phyloP scores from a whole-genome alignment of 2,329 filamentous ascomycete genomes.

The Dichotomopilus funicola region DNA sequence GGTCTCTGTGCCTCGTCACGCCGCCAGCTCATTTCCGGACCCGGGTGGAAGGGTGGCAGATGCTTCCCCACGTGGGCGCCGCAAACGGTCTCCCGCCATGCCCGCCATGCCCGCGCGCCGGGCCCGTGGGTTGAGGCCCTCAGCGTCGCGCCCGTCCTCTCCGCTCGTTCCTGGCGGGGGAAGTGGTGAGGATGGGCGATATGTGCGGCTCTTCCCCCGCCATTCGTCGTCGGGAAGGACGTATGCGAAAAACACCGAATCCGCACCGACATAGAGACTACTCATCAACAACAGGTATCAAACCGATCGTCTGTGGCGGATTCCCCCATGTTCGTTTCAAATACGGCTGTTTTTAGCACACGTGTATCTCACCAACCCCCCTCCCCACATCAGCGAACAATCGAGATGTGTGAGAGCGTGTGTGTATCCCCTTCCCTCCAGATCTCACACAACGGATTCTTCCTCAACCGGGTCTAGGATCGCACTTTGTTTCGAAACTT shows the following conservation, averaged over 20 bases:
- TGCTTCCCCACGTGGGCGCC: conserved; percentile 8
- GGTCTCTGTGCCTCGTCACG: conserved; percentile 2
- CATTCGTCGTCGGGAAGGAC: too few species aligned
- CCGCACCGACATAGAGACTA: not conserved
- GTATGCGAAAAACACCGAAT: not conserved
- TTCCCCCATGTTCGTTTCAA: conserved; percentile 4
- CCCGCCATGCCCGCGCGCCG: not conserved
- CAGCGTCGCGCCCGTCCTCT: too few species aligned
- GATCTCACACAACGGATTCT: conserved; percentile 6
- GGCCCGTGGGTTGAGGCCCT: not conserved
- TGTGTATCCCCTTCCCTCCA: too few species aligned
- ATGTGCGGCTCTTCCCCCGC: too few species aligned
- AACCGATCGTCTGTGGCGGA: too few species aligned
- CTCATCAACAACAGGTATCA: not conserved
- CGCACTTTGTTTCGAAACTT: conserved; percentile 17
- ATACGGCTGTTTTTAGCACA: conserved; percentile 17
- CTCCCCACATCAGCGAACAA: too few species aligned
- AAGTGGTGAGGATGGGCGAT: too few species aligned
- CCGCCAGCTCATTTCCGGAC: conserved; percentile 4
- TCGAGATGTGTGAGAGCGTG: too few species aligned
- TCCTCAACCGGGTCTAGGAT: not conserved
- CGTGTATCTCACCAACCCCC: too few species aligned
- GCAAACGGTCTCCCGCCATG: not conserved
- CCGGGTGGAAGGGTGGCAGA: not conserved
- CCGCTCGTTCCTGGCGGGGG: too few species aligned